These are phyloP conservation scores for Fomitopsis pulvina DNA, from an alignment of 768 basidiomycete species.

Conservation along the genomic window DNA sequence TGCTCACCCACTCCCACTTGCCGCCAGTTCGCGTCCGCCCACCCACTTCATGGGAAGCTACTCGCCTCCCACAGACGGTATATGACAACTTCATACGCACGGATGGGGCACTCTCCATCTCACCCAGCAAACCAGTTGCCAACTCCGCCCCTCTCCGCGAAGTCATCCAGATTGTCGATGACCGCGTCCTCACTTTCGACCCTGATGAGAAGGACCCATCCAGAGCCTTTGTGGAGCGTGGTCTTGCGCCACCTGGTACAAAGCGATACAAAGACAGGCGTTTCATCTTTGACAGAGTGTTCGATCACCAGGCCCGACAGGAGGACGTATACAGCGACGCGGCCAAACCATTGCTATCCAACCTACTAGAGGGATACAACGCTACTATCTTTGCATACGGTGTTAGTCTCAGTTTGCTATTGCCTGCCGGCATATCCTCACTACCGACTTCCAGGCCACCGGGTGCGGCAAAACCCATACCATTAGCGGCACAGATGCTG, in stretches of 20 bases:
- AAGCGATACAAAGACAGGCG: slow-evolving; percentile 95
- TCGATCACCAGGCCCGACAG: slow-evolving; percentile 74
- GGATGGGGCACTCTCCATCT: slow-evolving; percentile 81
- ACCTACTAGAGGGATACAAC: slow-evolving; percentile 91
- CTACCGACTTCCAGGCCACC: slow-evolving; percentile 68
- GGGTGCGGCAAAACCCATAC: slow-evolving; percentile 99
- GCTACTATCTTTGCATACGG: slow-evolving; percentile 99
- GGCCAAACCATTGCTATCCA: slow-evolving; percentile 75
- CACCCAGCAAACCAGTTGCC: slow-evolving; percentile 39
- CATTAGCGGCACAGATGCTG: slow-evolving; percentile 83
- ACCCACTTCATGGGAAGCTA: slow-evolving; percentile 77
- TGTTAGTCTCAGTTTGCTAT: slow-evolving; percentile 40
- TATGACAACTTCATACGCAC: slow-evolving; percentile 18
- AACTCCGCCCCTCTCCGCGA: slow-evolving; percentile 59
- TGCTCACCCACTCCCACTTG: neutral
- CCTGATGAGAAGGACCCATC: slow-evolving; percentile 85
- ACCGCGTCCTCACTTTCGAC: slow-evolving; percentile 93
- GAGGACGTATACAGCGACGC: slow-evolving; percentile 85
- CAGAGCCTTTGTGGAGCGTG: slow-evolving; percentile 75
- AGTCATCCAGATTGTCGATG: slow-evolving; percentile 86
- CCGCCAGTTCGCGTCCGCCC: slow-evolving; percentile 85
- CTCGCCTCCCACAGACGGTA: slow-evolving; percentile 56
- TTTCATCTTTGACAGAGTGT: slow-evolving; percentile 96
- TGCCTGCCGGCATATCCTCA: neutral
- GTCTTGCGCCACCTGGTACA: slow-evolving; percentile 79